A percentile compares a stretch with the other conserved stretches of the same genome.
phyloP scores from a whole-genome alignment of 345 rosid species.

The Salix udensis region DNA sequence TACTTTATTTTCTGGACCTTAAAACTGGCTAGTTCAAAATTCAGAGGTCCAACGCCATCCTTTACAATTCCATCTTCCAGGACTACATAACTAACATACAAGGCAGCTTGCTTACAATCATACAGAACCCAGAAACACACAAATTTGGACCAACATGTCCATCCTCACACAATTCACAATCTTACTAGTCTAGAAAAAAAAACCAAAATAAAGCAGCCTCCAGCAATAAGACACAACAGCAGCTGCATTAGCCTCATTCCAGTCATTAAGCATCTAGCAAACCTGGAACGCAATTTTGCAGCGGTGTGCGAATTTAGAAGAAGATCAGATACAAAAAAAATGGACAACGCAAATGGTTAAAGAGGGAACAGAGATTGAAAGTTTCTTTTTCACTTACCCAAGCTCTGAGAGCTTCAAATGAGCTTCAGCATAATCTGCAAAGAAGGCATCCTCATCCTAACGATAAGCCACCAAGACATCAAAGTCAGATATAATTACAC shows the following conservation, averaged over 20 bases:
- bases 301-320: background rate
- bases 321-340: background rate
- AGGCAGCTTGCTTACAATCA: too few relatives aligned
- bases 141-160: too few relatives aligned
- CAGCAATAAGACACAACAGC: background rate
- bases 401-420: constrained; percentile 30
- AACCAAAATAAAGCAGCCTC: background rate
- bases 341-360: background rate
- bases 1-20: too few relatives aligned
- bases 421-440: constrained; percentile 24
- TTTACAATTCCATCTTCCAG: too few relatives aligned
- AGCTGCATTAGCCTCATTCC: background rate
- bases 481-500: background rate
- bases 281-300: constrained; percentile 1
- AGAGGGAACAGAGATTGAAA: background rate
- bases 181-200: too few relatives aligned
- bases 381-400: constrained; percentile 3
- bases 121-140: too few relatives aligned
- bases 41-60: too few relatives aligned
- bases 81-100: too few relatives aligned
- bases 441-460: constrained; percentile 27
- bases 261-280: background rate
- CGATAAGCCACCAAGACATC: background rate
- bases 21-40: too few relatives aligned
- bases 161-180: too few relatives aligned